These are phyloP conservation scores for Clonostachys solani DNA, from an alignment of 2,329 filamentous ascomycete genomes.

Conservation along the genomic window DNA sequence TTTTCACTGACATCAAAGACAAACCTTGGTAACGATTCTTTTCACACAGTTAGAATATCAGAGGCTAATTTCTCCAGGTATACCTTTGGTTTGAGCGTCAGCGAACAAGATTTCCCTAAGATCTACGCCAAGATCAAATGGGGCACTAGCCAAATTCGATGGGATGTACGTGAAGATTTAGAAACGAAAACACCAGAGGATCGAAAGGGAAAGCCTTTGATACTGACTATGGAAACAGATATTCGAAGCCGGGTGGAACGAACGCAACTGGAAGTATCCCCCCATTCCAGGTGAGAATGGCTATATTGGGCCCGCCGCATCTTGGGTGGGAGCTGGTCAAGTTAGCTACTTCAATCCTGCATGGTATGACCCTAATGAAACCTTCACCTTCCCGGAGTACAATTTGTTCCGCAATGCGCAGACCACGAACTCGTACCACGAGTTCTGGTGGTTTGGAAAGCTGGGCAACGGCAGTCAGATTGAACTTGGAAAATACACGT, in stretches of 20 bases:
- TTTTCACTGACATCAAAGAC: neutral
- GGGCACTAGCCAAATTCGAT: conserved; percentile 12
- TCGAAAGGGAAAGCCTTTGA: no score
- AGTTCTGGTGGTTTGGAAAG: neutral
- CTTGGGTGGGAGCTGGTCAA: conserved; percentile 1
- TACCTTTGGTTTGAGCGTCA: conserved; percentile 6
- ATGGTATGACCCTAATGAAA: conserved; percentile 1
- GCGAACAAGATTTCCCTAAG: conserved; percentile 9
- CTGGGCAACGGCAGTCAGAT: conserved; percentile 2
- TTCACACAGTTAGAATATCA: no score
- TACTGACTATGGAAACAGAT: conserved; percentile 5
- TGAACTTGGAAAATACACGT: conserved; percentile 7
- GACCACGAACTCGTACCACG: neutral
- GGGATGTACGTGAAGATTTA: conserved; percentile 4
- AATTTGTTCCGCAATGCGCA: conserved; percentile 1
- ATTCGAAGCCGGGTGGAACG: conserved; percentile 18
- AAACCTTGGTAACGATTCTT: neutral
- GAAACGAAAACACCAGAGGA: no score
- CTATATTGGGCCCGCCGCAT: conserved; percentile 10
- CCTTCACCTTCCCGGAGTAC: conserved; percentile 1
- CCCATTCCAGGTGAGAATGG: conserved; percentile 18
- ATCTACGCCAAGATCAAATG: conserved; percentile 11
- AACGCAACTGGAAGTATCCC: conserved; percentile 25
- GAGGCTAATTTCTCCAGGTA: neutral
- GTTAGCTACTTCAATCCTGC: conserved; percentile 11